Evolutionary conservation across 2,329 filamentous ascomycete species (phyloP).

Genomic region (Diaporthe aspalathi): DNA sequence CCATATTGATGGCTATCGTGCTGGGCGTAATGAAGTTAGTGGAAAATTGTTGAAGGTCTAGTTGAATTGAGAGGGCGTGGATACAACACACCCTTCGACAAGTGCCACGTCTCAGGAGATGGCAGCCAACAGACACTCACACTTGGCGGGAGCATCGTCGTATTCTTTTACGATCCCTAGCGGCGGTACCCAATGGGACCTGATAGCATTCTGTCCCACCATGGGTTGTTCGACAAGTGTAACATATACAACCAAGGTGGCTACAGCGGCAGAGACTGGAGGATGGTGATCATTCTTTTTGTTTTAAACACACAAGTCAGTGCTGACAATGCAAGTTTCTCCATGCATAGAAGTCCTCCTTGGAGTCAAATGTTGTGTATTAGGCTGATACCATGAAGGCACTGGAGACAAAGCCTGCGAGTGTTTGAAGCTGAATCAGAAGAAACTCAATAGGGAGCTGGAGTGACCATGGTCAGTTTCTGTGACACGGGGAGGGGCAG

Average conservation of each 20-base stretch:
- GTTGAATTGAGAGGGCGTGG: neutral
- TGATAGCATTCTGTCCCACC: neutral
- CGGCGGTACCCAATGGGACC: neutral
- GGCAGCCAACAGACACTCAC: neutral
- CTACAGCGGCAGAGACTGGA: neutral
- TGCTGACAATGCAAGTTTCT: neutral
- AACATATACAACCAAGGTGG: too few species aligned
- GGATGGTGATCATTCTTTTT: neutral
- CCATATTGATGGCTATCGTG: neutral
- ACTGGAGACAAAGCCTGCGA: neutral
- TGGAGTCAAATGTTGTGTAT: neutral
- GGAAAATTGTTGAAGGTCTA: too few species aligned
- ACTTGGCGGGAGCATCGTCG: too few species aligned
- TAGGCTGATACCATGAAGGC: too few species aligned
- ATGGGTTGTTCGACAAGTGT: neutral
- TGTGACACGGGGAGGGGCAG: too few species aligned
- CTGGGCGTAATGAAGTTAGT: too few species aligned
- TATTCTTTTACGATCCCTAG: neutral
- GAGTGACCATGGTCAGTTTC: neutral
- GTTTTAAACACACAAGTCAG: slow-evolving; percentile 1
- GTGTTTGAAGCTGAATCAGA: neutral
- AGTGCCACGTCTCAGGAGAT: neutral
- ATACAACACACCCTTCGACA: neutral
- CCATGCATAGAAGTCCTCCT: neutral
- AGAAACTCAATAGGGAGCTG: too few species aligned